phyloP scores from a whole-genome alignment of 768 basidiomycete genomes.

The Trametes sanguinea region DNA sequence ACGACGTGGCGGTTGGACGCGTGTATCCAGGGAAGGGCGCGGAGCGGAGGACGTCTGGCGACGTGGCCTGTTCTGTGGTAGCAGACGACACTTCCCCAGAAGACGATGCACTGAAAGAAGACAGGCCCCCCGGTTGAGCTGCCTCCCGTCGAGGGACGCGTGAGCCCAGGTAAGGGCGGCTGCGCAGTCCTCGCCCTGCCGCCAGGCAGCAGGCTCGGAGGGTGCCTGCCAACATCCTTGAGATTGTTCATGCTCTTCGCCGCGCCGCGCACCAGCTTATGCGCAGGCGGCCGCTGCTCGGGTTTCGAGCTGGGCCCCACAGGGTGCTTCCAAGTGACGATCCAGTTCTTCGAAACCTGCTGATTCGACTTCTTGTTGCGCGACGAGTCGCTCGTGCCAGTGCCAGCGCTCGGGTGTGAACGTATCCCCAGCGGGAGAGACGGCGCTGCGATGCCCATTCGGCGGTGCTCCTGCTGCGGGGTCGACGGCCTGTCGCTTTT shows the following conservation, averaged over 20 bases:
- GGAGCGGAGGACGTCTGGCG: constrained; percentile 8
- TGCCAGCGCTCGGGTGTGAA: constrained; percentile 18
- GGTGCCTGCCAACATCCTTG: constrained; percentile 38
- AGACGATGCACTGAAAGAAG: constrained; percentile 11
- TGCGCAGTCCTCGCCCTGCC: constrained; percentile 15
- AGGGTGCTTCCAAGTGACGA: constrained; percentile 52
- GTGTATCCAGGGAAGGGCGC: constrained; percentile 8
- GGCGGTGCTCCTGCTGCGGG: constrained; percentile 27
- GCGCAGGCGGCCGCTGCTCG: constrained; percentile 39
- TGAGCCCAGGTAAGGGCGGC: constrained; percentile 36
- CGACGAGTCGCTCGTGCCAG: constrained; percentile 22
- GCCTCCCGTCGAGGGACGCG: constrained; percentile 23
- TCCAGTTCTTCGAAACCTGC: constrained; percentile 48
- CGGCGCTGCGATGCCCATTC: constrained; percentile 28
- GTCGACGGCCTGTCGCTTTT: constrained; percentile 27
- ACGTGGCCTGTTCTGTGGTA: background rate
- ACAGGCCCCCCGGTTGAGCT: constrained; percentile 7
- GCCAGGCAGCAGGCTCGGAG: constrained; percentile 39
- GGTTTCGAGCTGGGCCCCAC: constrained; percentile 37
- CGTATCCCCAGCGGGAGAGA: constrained; percentile 10
- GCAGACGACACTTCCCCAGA: constrained; percentile 13
- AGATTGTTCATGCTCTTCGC: constrained; percentile 66
- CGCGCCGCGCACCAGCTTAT: constrained; percentile 34
- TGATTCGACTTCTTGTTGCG: constrained; percentile 31
- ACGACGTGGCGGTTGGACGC: background rate